phyloP scores from a whole-genome alignment of 768 basidiomycete species.

The Tricholoma furcatifolium region DNA sequence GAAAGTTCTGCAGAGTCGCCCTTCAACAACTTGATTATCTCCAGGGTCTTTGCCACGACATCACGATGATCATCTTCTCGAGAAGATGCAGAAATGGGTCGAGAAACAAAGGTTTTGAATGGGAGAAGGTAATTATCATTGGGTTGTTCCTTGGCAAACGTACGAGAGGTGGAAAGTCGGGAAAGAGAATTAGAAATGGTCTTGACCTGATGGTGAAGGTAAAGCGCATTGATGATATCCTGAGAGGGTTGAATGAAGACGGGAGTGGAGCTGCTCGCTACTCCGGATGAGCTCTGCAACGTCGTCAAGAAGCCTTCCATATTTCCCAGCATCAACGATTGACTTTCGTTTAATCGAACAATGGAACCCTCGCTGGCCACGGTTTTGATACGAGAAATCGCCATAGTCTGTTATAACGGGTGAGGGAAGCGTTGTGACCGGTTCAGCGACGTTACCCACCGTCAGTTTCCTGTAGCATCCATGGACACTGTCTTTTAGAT shows the following conservation, averaged over 20 bases:
- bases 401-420: slow-evolving; percentile 1
- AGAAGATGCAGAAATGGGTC: background rate
- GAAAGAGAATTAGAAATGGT: slow-evolving; percentile 10
- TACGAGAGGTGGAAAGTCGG: slow-evolving; percentile 3
- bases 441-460: slow-evolving; percentile 1
- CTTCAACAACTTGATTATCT: slow-evolving; percentile 9
- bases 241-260: slow-evolving; percentile 3
- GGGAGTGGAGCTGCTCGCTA: background rate
- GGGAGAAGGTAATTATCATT: slow-evolving; percentile 8
- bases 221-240: slow-evolving; percentile 6
- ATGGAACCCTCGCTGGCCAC: background rate
- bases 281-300: background rate
- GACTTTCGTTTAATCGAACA: slow-evolving; percentile 5
- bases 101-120: slow-evolving; percentile 7
- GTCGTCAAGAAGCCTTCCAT: slow-evolving; percentile 12
- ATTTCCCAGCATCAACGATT: slow-evolving; percentile 3
- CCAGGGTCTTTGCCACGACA: slow-evolving; percentile 8
- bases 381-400: slow-evolving; percentile 11
- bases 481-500: slow-evolving; percentile 11
- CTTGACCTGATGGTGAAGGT: slow-evolving; percentile 15
- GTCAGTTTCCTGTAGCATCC: slow-evolving; percentile 15
- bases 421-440: background rate
- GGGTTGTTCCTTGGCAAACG: slow-evolving; percentile 7
- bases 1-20: slow-evolving; percentile 9
- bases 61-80: slow-evolving; percentile 8